Base-by-base conservation (phyloP, 257 asterid species). In the Haberlea rhodopensis region DNA sequence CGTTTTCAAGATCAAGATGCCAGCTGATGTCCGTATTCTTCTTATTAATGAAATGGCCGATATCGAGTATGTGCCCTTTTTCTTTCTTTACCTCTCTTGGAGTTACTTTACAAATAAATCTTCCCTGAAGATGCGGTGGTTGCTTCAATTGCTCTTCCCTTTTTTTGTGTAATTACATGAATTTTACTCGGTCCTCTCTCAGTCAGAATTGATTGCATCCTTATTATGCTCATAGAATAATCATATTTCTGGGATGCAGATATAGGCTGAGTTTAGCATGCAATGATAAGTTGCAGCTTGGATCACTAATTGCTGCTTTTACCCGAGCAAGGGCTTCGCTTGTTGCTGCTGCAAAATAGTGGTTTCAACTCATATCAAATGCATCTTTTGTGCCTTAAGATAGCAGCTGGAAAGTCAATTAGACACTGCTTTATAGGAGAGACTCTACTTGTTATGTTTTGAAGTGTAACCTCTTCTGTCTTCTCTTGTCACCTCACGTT, bases 1-100 rank as follows among this genome's bases (percentile, higher is more conserved):
- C 72, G 96, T 89, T 68, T 87, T 89, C 73, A 87, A 75, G 86
- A 92, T 92, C 89, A 89, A 82, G 87, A 87, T 92, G 97, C 99
- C 95, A 3, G 65, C 97, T 22, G 79, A 66, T 57, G 94, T 87
- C 62, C 91, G 97, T 62, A 71, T 89, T 78, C 88, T 82, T 61
- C 97, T 92, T 53, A 89, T 89, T 46, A 83, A 84, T 55, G 96
- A 89, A 63, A 78, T 92, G 95, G 91, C 99, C 32, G 86, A 92
- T 49, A 81, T 85, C 26, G 99, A 92, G 99, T 92, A 80, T 64
- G 95, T 75, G 21, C 64, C 62, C 40, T 9, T 53, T 68, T 64
- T 37, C 23, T 70, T 61, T 62, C 20, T 57, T 28, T 5, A 21
- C 55, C 49, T 54, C 48, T 19, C 52, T 46, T 54, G 18, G 21